Percentiles rank a stretch among this genome's conserved stretches.
Conservation (phyloP, 2,329 filamentous ascomycete genomes). For the Venturiaceae sp. region DNA sequence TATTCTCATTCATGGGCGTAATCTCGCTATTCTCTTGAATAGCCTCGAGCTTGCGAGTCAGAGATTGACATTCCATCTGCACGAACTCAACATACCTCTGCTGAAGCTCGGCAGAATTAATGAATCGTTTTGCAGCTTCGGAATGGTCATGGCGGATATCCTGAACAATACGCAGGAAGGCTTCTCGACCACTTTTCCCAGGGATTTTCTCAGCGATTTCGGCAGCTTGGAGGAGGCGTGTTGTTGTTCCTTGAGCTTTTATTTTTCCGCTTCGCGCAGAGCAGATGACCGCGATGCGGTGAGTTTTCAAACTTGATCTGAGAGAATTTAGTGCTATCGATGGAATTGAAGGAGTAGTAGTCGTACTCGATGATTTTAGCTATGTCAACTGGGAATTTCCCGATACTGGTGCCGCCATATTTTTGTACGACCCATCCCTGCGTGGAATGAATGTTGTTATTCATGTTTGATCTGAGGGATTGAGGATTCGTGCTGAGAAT, state of each 20-base stretch:
- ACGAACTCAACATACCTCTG: conserved; percentile 38
- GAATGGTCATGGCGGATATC: conserved; percentile 79
- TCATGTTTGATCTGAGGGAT: background rate
- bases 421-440: conserved; percentile 76
- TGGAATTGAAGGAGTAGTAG: background rate
- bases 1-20: conserved; percentile 43
- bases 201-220: conserved; percentile 24
- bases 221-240: conserved; percentile 33
- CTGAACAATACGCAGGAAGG: conserved; percentile 65
- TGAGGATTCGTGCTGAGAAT: background rate
- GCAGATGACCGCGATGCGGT: conserved; percentile 85
- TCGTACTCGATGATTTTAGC: conserved; percentile 7
- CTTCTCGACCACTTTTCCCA: conserved; percentile 26
- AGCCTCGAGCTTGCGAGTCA: conserved; percentile 63
- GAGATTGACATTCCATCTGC: conserved; percentile 67
- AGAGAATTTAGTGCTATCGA: background rate
- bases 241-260: conserved; percentile 85
- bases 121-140: conserved; percentile 51
- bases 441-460: too few relatives aligned
- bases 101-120: conserved; percentile 17
- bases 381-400: conserved; percentile 24
- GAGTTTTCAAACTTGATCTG: conserved; percentile 39
- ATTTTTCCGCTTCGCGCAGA: conserved; percentile 91
- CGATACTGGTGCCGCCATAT: conserved; percentile 90
- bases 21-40: conserved; percentile 47